Evolutionary conservation across 805 yeast species (phyloP).

Genomic region (Candida tallmaniae): DNA sequence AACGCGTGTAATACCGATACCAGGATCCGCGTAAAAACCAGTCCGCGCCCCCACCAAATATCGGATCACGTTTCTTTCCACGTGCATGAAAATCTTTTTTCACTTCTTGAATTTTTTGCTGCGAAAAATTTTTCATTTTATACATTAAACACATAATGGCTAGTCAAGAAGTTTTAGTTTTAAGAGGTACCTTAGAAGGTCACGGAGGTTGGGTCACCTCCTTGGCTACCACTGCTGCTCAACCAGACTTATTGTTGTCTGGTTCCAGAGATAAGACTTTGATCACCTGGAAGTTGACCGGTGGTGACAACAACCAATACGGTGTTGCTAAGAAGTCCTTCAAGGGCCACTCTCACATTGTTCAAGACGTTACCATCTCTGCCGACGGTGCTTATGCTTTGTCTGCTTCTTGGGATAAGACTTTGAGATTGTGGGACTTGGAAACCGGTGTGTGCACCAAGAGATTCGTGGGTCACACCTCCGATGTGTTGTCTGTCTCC

Average conservation of each 20-base stretch:
- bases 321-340: conserved; percentile 98
- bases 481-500: conserved; percentile 96
- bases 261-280: conserved; percentile 99
- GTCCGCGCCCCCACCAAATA: conserved; percentile 14
- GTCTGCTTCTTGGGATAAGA: conserved; percentile 99
- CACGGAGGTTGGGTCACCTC: conserved; percentile 89
- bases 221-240: conserved; percentile 94
- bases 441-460: conserved; percentile 88
- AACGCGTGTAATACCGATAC: conserved; percentile 35
- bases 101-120: conserved; percentile 7
- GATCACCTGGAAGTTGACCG: conserved; percentile 95
- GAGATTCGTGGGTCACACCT: conserved; percentile 97
- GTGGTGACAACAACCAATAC: conserved; percentile 88
- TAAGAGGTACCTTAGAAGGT: conserved; percentile 99
- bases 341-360: conserved; percentile 99
- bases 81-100: not conserved
- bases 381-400: conserved; percentile 97
- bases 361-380: conserved; percentile 95
- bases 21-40: conserved; percentile 22
- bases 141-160: conserved; percentile 45
- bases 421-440: conserved; percentile 97
- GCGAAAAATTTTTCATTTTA: conserved; percentile 14
- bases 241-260: conserved; percentile 97
- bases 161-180: conserved; percentile 94
- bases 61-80: not conserved